A percentile compares a stretch with the other conserved stretches of the same genome.
Evolutionary conservation across 495 filamentous ascomycete species (phyloP).

Genomic region (Talaromyces stipitatus): DNA sequence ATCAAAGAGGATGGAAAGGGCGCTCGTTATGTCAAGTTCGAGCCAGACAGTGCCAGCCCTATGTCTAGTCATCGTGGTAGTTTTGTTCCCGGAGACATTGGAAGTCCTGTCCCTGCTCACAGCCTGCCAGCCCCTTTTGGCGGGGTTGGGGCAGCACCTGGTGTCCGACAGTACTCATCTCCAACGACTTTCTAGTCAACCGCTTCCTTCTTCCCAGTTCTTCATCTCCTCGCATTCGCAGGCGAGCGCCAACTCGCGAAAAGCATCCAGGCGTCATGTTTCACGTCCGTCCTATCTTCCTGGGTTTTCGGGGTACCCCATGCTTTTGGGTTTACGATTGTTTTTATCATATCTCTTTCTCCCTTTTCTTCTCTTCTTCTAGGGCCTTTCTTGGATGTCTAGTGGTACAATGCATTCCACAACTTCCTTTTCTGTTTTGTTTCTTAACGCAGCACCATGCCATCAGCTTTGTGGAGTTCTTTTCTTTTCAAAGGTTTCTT

Average conservation of each 20-base stretch:
- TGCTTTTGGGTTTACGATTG: neutral
- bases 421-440: conserved; percentile 1
- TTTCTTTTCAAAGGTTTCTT: neutral
- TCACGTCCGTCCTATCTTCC: neutral
- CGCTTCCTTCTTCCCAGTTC: neutral
- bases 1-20: conserved; percentile 45
- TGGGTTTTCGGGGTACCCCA: neutral
- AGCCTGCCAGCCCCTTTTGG: conserved; percentile 35
- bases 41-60: conserved; percentile 41
- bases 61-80: conserved; percentile 31
- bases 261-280: conserved; percentile 2
- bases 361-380: neutral
- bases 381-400: conserved; percentile 3
- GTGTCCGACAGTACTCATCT: conserved; percentile 34
- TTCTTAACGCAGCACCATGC: conserved; percentile 3
- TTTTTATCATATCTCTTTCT: neutral
- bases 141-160: conserved; percentile 29
- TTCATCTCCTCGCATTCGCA: neutral
- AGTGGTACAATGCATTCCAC: neutral
- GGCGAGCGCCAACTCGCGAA: neutral
- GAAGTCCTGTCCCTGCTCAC: conserved; percentile 38
- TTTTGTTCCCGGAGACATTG: conserved; percentile 42
- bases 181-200: conserved; percentile 25
- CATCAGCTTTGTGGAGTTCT: conserved; percentile 7
- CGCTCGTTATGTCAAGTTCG: conserved; percentile 54